Base-by-base conservation (phyloP, 768 basidiomycete species). In the Boletus barrowsii region DNA sequence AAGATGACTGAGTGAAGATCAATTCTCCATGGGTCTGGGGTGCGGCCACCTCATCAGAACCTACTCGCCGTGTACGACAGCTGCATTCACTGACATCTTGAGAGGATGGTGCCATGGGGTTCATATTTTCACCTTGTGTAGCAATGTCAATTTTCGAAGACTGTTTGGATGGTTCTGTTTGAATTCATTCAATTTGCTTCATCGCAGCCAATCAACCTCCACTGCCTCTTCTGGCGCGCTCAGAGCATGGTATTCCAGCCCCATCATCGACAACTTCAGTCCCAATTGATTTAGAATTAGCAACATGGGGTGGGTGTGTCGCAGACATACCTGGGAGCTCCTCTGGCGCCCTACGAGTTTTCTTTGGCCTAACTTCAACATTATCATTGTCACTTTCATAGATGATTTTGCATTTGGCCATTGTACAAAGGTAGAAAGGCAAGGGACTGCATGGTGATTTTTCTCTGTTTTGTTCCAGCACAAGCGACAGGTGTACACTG, bases 101-200 rank as follows among this genome's bases (percentile, higher is more conserved):
- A 14, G 17, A 42, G 5, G 47, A 33, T 2, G 43, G 51, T 5
- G 48, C 56, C 56, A 57, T 57, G 3, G 48, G 53, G n/a, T 57
- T 57, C 13, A 53, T n/a, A 5, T 20, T 17, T 20, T 54, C 11
- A 2, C 40, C 39, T 36, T 54, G 36, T 5, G 22, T 50, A 17
- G 53, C 43, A 3, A 46, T 18, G 35, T 57, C 32, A 3, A 54
- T 18, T 26, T 35, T 47, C 10, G 42, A 43, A n/a, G 17, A 14
- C 10, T 14, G 3, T 54, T 30, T 57, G 5, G 36, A 10, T 17
- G 20, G n/a, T 10, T n/a, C 45, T 0, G 13, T 57, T 15, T 57
- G 56, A 2, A 48, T 10, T n/a, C 9, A 11, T 17, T 54, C 46
- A 4, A 54, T 10, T 10, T 13, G 5, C 52, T 44, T n/a, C 47